Base-by-base conservation (phyloP, 805 yeast genomes). In the Wickerhamiella sorbophila region DNA sequence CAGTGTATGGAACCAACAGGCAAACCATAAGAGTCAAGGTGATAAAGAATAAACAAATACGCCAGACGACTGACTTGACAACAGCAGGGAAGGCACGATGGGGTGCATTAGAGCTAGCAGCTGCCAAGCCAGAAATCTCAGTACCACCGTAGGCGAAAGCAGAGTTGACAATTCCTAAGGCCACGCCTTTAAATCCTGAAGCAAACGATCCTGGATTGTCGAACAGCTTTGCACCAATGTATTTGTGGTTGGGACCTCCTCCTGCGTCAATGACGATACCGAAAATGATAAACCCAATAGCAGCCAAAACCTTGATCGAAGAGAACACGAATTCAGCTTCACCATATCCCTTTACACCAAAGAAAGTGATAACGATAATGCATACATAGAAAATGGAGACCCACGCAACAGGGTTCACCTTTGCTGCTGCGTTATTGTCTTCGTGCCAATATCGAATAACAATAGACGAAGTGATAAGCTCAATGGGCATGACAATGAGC, bases 111-210 rank as follows among this genome's bases (percentile, higher is more conserved):
- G 81, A 75, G 63, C 80, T 88, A 34, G 82, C 81, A 44, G 79
- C 80, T 6, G 85, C 76, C 45, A 79, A 70, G 56, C 81, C 85
- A 46, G 79, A 75, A 20, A 69, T 58, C 60, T 79, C 86, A 19
- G 80, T 72, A 51, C 86, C 87, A 33, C 75, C 69, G 54, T 67
- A 80, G 8, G 86, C 81, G 56, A 78, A 80, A 3, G 77, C 73
- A 15, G 50, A 47, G 35, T 78, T 72, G 37, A 75, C 75, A 46
- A 77, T 69, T 9, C 73, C 81, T 0, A 78, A 65, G 45, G 74
- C 70, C 34, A 77, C 70, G 42, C 83, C 83, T 56, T 77, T 74
- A 58, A 77, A 74, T 8, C 68, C 72, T 48, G 85, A 77, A 9
- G 77, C 74, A 47, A 56, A 71, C 31, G 62, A 73, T 57, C 79